Base-by-base conservation (phyloP, 1,139 yeast species). In the Scheffersomyces titani region DNA sequence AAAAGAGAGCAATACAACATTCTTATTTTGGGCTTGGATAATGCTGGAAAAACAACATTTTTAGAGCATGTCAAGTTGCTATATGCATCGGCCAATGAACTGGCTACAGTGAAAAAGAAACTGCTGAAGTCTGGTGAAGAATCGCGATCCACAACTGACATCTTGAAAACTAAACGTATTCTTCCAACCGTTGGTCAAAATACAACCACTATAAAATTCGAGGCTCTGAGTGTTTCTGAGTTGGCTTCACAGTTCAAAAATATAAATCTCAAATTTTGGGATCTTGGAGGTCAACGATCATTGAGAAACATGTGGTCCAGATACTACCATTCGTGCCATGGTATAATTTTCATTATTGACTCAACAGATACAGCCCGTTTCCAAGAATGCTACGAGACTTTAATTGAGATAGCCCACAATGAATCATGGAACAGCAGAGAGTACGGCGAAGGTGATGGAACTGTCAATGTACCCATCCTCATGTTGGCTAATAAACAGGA, bases 401-500 rank as follows among this genome's bases (percentile, higher is more conserved):
- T 90, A 53, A 73, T 73, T 55, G 78, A 70, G 48, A 73, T 77
- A n/a, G 75, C 81, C 11, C 76, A 75, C 66, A 80, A 80, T 64
- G 71, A 75, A 49, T 72, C 73, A 51, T 79, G 83, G 83, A 62
- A 65, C 19, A 54, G 47, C 13, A 9, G 51, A 18, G 51, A 52
- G 21, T 54, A 52, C 21, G 61, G 53, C 18, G 59, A 54, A 13
- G 55, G 50, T 7, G 50, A 51, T 40, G 57, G 46, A 7, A 63
- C 66, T 59, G 93, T 78, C 53, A 78, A 94, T 50, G 89, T 92
- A 16, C 99, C 98, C 0, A 86, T 94, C 7, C 77, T 94, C 55
- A 92, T 94, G 97, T 79, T 94, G 69, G 98, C 98, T 9, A 94
- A 94, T 72, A 94, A 94, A 71, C 98, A 92, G 75, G 99, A 94